Percentiles rank a stretch among this genome's conserved stretches.
phyloP scores from a whole-genome alignment of 306 rosid species.

The Coriaria nepalensis region DNA sequence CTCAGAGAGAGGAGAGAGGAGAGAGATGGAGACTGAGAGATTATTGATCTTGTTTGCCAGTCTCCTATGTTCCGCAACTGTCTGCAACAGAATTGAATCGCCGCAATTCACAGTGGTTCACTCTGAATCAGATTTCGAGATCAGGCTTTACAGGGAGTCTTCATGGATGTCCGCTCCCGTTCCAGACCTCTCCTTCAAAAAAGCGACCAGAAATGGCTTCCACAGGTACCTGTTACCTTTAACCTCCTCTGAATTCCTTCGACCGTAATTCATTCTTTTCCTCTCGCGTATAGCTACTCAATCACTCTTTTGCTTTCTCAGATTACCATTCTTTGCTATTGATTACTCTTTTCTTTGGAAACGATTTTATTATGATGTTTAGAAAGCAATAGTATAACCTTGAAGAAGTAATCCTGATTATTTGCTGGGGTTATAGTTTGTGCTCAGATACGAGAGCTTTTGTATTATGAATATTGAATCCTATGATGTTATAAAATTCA shows the following conservation, averaged over 20 bases:
- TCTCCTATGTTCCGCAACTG: conserved; percentile 3
- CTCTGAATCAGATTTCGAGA: conserved; percentile 57
- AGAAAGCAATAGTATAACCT: too few species aligned
- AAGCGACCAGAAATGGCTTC: conserved; percentile 56
- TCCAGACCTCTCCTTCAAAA: conserved; percentile 31
- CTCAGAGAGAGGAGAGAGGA: background rate
- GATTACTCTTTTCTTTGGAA: too few species aligned
- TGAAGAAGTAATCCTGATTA: too few species aligned
- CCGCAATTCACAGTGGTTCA: conserved; percentile 45
- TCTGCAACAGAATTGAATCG: conserved; percentile 32
- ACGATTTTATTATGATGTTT: too few species aligned
- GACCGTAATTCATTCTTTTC: background rate
- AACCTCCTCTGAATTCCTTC: background rate
- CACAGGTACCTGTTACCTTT: conserved; percentile 31
- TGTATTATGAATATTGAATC: too few species aligned
- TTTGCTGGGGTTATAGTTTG: too few species aligned
- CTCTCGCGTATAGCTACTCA: background rate
- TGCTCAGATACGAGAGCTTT: too few species aligned
- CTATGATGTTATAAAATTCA: too few species aligned
- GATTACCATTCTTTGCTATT: too few species aligned
- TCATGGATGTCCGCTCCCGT: conserved; percentile 56
- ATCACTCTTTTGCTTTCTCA: background rate
- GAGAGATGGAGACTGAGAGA: conserved; percentile 13
- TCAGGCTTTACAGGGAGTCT: conserved; percentile 42
- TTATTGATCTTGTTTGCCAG: background rate